Evolutionary conservation across 768 basidiomycete genomes (phyloP).

Genomic region (Boletus eberwhitei): DNA sequence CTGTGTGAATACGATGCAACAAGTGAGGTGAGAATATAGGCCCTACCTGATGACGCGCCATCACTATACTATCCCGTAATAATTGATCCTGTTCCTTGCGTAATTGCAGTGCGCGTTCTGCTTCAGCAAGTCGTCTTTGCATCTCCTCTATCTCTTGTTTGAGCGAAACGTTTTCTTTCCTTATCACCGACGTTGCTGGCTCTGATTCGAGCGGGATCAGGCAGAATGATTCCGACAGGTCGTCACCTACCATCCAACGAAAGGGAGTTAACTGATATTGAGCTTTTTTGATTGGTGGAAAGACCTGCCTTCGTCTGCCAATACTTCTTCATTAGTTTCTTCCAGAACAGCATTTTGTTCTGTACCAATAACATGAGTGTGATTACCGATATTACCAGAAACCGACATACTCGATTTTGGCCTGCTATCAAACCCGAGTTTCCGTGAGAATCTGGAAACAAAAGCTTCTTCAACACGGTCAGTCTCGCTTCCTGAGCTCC

Average conservation of each 20-base stretch:
- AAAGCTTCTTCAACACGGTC: slow-evolving; percentile 61
- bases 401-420: slow-evolving; percentile 21
- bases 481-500: slow-evolving; percentile 60
- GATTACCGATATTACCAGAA: neutral
- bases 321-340: slow-evolving; percentile 60
- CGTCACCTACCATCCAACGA: slow-evolving; percentile 44
- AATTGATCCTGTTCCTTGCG: slow-evolving; percentile 78
- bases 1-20: slow-evolving; percentile 1
- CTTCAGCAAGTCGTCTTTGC: slow-evolving; percentile 54
- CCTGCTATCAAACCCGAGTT: slow-evolving; percentile 27
- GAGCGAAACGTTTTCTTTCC: slow-evolving; percentile 64
- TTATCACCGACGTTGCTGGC: slow-evolving; percentile 45
- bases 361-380: slow-evolving; percentile 13
- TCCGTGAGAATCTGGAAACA: slow-evolving; percentile 52
- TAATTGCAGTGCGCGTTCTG: slow-evolving; percentile 62
- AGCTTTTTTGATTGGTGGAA: neutral
- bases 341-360: slow-evolving; percentile 26
- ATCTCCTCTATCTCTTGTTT: slow-evolving; percentile 57
- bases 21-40: neutral
- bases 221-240: slow-evolving; percentile 78
- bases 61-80: slow-evolving; percentile 76
- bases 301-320: slow-evolving; percentile 59
- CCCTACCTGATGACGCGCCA: slow-evolving; percentile 63
- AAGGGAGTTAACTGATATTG: slow-evolving; percentile 2
- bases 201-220: slow-evolving; percentile 65